These are phyloP conservation scores for Echites panduratus DNA, from an alignment of 257 asterid genomes.

Conservation along the genomic window DNA sequence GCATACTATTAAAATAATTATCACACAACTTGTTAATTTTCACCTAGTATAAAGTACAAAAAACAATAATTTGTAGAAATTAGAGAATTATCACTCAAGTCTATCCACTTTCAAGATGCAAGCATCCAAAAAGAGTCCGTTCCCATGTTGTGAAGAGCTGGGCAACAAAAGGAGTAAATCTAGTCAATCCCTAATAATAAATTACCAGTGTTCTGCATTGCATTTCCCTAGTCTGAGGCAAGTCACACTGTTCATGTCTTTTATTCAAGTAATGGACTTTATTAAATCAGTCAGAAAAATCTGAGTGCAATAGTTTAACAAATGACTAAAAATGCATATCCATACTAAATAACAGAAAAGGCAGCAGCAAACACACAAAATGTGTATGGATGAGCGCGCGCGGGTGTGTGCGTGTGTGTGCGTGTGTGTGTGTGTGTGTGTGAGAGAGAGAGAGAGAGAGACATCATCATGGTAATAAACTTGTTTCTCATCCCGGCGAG, in stretches of 20 bases:
- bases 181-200: not conserved
- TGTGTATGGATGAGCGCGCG: too few species aligned
- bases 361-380: not conserved
- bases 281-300: not conserved
- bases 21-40: not conserved
- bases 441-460: slow-evolving; percentile 31
- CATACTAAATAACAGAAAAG: not conserved
- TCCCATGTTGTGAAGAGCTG: not conserved
- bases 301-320: not conserved
- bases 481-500: slow-evolving; percentile 30
- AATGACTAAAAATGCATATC: not conserved
- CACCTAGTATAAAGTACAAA: not conserved
- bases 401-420: not conserved
- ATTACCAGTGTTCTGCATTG: not conserved
- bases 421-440: not conserved
- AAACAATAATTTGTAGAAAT: not conserved
- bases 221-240: not conserved
- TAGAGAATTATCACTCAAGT: not conserved
- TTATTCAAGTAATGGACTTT: not conserved
- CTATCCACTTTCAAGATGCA: not conserved
- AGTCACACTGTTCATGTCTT: not conserved
- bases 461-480: slow-evolving; percentile 59
- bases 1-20: not conserved
- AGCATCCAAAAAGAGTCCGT: not conserved
- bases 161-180: not conserved